Conservation (phyloP, 1,284 basidiomycete genomes). For the Rhodotorula mucilaginosa region DNA sequence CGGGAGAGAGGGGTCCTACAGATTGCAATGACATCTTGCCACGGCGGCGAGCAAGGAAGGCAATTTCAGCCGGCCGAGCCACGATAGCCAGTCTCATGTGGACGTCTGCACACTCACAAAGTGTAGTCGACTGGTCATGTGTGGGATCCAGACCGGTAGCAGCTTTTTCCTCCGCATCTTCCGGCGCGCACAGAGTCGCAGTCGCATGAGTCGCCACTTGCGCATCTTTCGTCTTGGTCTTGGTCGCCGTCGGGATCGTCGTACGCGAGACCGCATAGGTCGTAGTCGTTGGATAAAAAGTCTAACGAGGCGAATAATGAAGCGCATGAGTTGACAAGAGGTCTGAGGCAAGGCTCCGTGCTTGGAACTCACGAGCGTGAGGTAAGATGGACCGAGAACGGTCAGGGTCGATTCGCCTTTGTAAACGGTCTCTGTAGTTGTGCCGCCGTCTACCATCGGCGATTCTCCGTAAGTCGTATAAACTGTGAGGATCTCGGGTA, state of each 20-base stretch:
- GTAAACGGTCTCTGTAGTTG: slow-evolving; percentile 27
- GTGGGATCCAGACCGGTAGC: slow-evolving; percentile 28
- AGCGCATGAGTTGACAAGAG: too few species aligned
- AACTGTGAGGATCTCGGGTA: slow-evolving; percentile 25
- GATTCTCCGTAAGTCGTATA: slow-evolving; percentile 29
- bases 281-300: slow-evolving; percentile 36
- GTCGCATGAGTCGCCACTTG: neutral
- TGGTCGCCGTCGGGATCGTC: slow-evolving; percentile 30
- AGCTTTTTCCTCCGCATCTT: slow-evolving; percentile 27
- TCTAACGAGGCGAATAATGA: neutral
- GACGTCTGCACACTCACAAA: slow-evolving; percentile 17
- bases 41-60: too few species aligned
- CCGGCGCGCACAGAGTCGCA: slow-evolving; percentile 11
- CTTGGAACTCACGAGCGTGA: slow-evolving; percentile 15
- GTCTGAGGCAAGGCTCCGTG: too few species aligned
- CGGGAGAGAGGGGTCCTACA: slow-evolving; percentile 9
- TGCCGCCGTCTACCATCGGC: slow-evolving; percentile 22
- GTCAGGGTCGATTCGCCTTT: slow-evolving; percentile 27
- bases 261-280: slow-evolving; percentile 12
- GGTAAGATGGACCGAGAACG: slow-evolving; percentile 25
- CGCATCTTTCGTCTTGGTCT: slow-evolving; percentile 26
- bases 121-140: slow-evolving; percentile 35
- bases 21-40: slow-evolving; percentile 36
- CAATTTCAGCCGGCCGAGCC: too few species aligned
- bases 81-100: too few species aligned